These are phyloP conservation scores for Alternaria tenuissima DNA, from an alignment of 2,329 filamentous ascomycete species.

Conservation along the genomic window DNA sequence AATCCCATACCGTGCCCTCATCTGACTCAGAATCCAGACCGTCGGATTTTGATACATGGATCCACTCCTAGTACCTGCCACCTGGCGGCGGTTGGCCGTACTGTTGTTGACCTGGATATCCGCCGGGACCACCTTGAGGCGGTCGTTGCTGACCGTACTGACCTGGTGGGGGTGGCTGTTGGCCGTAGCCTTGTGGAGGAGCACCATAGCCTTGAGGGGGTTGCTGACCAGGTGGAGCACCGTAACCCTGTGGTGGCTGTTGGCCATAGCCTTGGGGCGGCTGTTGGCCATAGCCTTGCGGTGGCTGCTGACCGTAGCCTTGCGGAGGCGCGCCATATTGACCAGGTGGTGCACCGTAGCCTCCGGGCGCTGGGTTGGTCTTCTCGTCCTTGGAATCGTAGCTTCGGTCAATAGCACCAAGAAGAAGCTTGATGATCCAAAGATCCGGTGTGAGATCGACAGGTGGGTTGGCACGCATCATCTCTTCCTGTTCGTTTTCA, in stretches of 20 bases:
- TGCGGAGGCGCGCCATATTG: constrained; percentile 41
- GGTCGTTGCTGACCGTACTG: constrained; percentile 31
- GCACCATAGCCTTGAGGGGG: constrained; percentile 28
- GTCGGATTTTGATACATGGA: background rate
- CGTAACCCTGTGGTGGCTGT: constrained; percentile 12
- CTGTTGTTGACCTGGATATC: constrained; percentile 36
- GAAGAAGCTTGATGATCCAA: constrained; percentile 72
- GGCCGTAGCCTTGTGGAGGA: constrained; percentile 23
- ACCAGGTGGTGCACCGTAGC: constrained; percentile 40
- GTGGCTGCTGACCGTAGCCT: constrained; percentile 29
- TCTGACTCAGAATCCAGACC: background rate
- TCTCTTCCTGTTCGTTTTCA: constrained; percentile 72
- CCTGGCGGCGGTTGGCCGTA: constrained; percentile 31
- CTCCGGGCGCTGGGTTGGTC: constrained; percentile 48
- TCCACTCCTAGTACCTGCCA: constrained; percentile 25
- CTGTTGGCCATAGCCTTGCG: constrained; percentile 14
- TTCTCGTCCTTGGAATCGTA: constrained; percentile 74
- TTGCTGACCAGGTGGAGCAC: constrained; percentile 21
- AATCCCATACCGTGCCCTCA: background rate
- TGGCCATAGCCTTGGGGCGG: constrained; percentile 14
- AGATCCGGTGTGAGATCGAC: constrained; percentile 71
- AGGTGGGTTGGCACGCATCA: constrained; percentile 68
- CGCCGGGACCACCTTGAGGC: constrained; percentile 30
- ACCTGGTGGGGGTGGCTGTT: constrained; percentile 24
- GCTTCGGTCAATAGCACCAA: constrained; percentile 71